These are phyloP conservation scores for Letharia lupina DNA, from an alignment of 495 filamentous ascomycete genomes.

Conservation along the genomic window DNA sequence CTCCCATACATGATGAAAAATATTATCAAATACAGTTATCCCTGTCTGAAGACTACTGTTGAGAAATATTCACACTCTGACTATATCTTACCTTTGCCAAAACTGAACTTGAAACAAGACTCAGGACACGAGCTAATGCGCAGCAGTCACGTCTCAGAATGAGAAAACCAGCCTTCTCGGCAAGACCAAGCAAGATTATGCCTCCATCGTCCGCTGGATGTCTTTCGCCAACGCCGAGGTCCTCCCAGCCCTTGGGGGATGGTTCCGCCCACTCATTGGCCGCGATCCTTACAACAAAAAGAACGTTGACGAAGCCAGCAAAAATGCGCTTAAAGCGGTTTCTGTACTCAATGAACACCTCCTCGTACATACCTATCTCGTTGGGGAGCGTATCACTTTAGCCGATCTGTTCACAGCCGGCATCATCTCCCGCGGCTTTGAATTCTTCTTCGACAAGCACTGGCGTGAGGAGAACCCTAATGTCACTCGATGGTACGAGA, in stretches of 20 bases:
- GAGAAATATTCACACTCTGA: slow-evolving; percentile 62
- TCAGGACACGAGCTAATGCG: slow-evolving; percentile 30
- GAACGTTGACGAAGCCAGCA: slow-evolving; percentile 69
- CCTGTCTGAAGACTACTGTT: slow-evolving; percentile 94
- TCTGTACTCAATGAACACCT: slow-evolving; percentile 77
- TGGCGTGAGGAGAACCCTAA: slow-evolving; percentile 75
- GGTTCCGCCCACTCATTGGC: slow-evolving; percentile 86
- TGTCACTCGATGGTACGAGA: slow-evolving; percentile 87
- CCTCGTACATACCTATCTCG: slow-evolving; percentile 87
- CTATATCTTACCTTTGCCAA: slow-evolving; percentile 31
- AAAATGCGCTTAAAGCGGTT: slow-evolving; percentile 56
- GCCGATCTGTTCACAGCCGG: slow-evolving; percentile 80
- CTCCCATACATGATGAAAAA: slow-evolving; percentile 65
- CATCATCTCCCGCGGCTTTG: slow-evolving; percentile 74
- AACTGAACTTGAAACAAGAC: slow-evolving; percentile 24
- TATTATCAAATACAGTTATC: slow-evolving; percentile 82
- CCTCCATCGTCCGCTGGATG: slow-evolving; percentile 95
- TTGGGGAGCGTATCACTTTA: slow-evolving; percentile 93
- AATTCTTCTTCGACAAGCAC: slow-evolving; percentile 81
- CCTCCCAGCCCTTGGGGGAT: slow-evolving; percentile 62
- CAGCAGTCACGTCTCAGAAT: slow-evolving; percentile 92
- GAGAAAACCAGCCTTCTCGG: slow-evolving; percentile 98
- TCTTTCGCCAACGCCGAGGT: slow-evolving; percentile 85
- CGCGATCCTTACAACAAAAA: slow-evolving; percentile 94
- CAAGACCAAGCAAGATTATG: slow-evolving; percentile 99